Base-by-base conservation (phyloP, 371 early-diverging fungal species). In the Mortierella sp. region DNA sequence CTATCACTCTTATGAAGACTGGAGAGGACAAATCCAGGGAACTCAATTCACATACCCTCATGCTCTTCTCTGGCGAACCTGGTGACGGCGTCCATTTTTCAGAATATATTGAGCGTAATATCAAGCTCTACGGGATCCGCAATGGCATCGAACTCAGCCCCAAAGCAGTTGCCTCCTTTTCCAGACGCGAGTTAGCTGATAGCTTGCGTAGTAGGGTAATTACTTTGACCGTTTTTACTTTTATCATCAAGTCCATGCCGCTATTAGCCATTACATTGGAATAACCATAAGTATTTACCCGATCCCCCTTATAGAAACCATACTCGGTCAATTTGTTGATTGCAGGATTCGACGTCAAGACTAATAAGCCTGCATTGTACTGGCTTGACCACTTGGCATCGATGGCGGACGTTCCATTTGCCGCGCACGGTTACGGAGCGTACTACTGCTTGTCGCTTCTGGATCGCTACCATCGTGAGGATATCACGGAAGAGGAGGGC, bases 61-160 rank as follows among this genome's bases (percentile, higher is more conserved):
- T 99, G 91, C 83, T 95, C 43, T 96, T 91, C 71, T 85, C 92
- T 42, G 99, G 99, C 68, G 98, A 96, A 83, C 88, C 96, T n/a
- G 98, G 98, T 60, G 99, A 98, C 78, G 93, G 96, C 5, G 93
- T 93, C 54, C 93, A 95, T 79, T 98, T 98, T 88, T 92, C 96
- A 55, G 99, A 98, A 87, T 98, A 94, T 84, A 93, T 98, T 70
- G 96, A 96, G 83, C 89, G 94, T 75, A 98, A 98, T 83, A 87
- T 94, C 68, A 90, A 93, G 83, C 90, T 98, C n/a, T 96, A 96
- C 83, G 91, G 92, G 47, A 95, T 98, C 72, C 75, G 79, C 29
- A 92, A 97, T 77, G 94, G 94, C 23, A 86, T 93, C 59, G 93
- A 94, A 61, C 85, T 98, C 71, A 88, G 91, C 49, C 91, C 96